These are phyloP conservation scores for Botryotinia convoluta DNA, from an alignment of 2,329 filamentous ascomycete genomes.

Conservation along the genomic window DNA sequence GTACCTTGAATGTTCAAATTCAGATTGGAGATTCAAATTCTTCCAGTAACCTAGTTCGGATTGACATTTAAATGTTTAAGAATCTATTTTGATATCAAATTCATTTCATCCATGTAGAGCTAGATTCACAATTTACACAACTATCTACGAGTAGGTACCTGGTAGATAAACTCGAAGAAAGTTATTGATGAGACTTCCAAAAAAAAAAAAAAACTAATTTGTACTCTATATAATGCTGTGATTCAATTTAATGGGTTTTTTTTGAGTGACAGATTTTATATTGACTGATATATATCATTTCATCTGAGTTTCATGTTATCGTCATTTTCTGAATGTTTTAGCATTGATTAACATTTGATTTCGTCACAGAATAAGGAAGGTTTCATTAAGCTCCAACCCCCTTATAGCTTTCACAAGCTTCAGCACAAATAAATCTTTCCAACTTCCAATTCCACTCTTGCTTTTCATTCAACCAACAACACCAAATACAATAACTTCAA, in stretches of 20 bases:
- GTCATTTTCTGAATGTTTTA: neutral
- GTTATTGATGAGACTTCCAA: neutral
- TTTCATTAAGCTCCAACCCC: neutral
- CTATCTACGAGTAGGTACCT: neutral
- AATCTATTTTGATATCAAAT: no score
- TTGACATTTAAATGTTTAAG: neutral
- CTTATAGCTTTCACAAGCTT: slow-evolving; percentile 6
- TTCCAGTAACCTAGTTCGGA: fast-evolving
- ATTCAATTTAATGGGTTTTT: neutral
- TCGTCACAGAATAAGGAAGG: neutral
- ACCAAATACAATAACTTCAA: neutral
- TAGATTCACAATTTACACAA: slow-evolving; percentile 10
- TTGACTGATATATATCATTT: neutral
- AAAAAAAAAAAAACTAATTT: no score
- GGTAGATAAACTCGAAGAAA: neutral
- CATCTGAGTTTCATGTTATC: neutral
- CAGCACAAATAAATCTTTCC: slow-evolving; percentile 7
- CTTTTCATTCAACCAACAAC: neutral
- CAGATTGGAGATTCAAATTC: neutral
- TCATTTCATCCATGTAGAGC: neutral
- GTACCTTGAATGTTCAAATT: no score
- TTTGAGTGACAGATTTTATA: neutral
- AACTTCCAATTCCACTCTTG: slow-evolving; percentile 8
- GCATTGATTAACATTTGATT: neutral
- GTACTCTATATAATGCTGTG: neutral